Evolutionary conservation across 108 stramenopile genomes (phyloP).

Genomic region (Cyclotella sp.): DNA sequence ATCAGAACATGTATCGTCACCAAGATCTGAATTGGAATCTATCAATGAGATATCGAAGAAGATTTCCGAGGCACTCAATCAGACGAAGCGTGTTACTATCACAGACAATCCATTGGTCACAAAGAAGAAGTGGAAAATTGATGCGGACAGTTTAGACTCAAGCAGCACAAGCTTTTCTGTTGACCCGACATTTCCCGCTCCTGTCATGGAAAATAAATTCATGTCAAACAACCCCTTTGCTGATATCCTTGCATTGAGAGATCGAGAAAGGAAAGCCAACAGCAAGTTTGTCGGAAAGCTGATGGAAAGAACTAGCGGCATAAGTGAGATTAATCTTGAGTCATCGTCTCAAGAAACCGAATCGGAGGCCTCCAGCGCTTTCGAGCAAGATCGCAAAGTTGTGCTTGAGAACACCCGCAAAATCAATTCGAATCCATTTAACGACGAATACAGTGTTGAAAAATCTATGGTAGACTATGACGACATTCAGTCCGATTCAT

Average conservation of each 20-base stretch:
- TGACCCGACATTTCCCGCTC: not conserved
- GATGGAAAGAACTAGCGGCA: not conserved
- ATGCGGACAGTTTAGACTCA: conserved; percentile 5
- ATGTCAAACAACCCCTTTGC: conserved; percentile 21
- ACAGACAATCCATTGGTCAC: not conserved
- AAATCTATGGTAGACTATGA: not conserved
- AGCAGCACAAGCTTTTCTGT: not conserved
- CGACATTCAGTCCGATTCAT: not conserved
- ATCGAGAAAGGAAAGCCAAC: conserved; percentile 8
- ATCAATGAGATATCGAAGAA: not conserved
- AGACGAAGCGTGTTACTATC: not conserved
- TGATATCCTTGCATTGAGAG: conserved; percentile 20
- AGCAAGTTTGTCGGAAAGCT: not conserved
- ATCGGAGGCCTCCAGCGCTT: not conserved
- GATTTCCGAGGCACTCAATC: not conserved
- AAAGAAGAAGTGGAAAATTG: not conserved
- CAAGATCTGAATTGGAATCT: not conserved
- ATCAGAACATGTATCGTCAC: no score
- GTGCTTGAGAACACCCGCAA: conserved; percentile 4
- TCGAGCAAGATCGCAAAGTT: not conserved
- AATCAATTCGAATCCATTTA: not conserved
- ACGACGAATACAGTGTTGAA: not conserved
- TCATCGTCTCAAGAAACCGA: conserved; percentile 13
- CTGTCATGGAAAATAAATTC: not conserved
- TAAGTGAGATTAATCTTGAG: conserved; percentile 10